These are phyloP conservation scores for Hypoxylon perforatum DNA, from an alignment of 495 filamentous ascomycete species.

Conservation along the genomic window DNA sequence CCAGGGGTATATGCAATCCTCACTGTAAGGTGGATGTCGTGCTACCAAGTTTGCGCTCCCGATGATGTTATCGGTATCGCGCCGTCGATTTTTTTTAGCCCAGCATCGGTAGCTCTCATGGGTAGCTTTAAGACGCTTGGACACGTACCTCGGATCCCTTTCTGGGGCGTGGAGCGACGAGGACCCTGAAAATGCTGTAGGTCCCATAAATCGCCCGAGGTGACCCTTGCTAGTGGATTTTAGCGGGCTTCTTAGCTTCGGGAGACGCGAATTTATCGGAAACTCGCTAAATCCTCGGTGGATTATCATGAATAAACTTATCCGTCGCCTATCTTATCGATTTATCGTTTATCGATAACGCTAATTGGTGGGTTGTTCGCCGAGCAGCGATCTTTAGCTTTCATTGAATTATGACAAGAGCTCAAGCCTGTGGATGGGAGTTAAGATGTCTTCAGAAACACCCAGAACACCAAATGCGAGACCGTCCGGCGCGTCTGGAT, in stretches of 20 bases:
- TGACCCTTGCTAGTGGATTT: constrained; percentile 11
- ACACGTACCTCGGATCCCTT: constrained; percentile 26
- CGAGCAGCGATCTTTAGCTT: constrained; percentile 13
- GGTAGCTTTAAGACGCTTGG: no score
- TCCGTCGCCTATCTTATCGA: constrained; percentile 2
- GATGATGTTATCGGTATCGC: constrained; percentile 23
- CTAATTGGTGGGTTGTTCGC: background rate
- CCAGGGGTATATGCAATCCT: background rate
- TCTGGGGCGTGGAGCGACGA: background rate
- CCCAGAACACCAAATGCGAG: constrained; percentile 27
- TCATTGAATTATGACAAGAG: background rate
- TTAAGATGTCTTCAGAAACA: constrained; percentile 30
- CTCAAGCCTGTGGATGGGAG: no score
- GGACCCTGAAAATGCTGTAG: constrained; percentile 25
- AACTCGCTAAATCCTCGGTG: constrained; percentile 33
- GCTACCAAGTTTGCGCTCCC: background rate
- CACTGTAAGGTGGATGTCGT: constrained; percentile 1
- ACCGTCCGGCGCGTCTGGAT: constrained; percentile 26
- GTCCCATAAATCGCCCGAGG: constrained; percentile 27
- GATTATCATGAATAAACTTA: background rate
- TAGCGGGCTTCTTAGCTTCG: constrained; percentile 10
- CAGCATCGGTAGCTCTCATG: background rate
- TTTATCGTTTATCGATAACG: constrained; percentile 32
- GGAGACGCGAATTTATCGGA: constrained; percentile 37
- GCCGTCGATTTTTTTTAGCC: constrained; percentile 15